These are phyloP conservation scores for Trametes coccinea DNA, from an alignment of 768 basidiomycete species.

Conservation along the genomic window DNA sequence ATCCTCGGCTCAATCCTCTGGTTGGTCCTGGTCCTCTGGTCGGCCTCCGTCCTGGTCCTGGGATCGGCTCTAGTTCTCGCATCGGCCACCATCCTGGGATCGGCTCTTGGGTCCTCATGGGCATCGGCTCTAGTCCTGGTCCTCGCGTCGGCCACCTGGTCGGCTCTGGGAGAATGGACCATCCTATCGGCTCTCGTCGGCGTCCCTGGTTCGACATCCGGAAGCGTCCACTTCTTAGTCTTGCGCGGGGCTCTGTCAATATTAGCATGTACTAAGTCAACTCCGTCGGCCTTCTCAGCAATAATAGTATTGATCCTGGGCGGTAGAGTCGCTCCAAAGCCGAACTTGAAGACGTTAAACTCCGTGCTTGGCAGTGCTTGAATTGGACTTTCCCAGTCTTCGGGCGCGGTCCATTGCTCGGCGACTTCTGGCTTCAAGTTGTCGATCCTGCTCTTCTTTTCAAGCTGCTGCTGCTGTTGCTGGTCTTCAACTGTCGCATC, in stretches of 20 bases:
- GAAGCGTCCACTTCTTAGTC: too few relatives aligned
- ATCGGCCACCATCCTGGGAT: not conserved
- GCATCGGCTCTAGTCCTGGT: not conserved
- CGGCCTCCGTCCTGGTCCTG: not conserved
- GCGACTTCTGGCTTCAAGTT: not conserved
- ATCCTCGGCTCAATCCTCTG: not conserved
- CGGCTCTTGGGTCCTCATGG: not conserved
- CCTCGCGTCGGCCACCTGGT: not conserved
- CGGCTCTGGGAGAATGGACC: not conserved
- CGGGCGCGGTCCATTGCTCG: not conserved
- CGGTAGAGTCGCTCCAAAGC: too few relatives aligned
- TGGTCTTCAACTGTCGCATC: too few relatives aligned
- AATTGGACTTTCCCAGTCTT: conserved; percentile 3
- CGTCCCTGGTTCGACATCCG: not conserved
- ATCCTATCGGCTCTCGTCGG: not conserved
- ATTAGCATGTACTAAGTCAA: not conserved
- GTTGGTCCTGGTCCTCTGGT: not conserved
- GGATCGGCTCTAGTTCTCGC: not conserved
- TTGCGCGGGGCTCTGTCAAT: not conserved
- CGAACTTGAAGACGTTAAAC: not conserved
- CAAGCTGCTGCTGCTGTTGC: too few relatives aligned
- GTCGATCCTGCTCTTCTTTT: too few relatives aligned
- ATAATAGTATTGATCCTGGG: too few relatives aligned
- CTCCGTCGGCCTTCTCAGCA: too few relatives aligned
- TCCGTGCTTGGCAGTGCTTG: conserved; percentile 1